Conservation (phyloP, 352 stramenopile species). For the Phytophthora quininea region DNA sequence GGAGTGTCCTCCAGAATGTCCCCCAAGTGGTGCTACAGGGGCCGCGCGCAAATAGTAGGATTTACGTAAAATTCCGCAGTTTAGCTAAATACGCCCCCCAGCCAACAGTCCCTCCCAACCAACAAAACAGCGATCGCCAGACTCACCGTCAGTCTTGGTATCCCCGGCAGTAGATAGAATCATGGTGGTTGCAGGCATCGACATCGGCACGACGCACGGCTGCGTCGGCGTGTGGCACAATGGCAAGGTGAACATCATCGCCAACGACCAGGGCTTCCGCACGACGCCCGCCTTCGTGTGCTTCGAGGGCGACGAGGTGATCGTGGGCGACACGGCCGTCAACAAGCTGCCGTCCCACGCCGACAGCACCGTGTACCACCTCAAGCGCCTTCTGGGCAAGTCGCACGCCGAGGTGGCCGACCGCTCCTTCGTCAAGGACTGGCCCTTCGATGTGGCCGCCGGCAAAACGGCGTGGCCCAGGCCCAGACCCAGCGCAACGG, state of each 20-base stretch:
- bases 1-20: neutral
- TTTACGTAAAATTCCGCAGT: neutral
- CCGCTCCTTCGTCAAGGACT: constrained; percentile 93
- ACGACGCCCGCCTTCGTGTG: constrained; percentile 98
- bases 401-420: constrained; percentile 70
- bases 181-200: constrained; percentile 93
- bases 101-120: neutral
- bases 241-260: constrained; percentile 97
- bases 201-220: constrained; percentile 97
- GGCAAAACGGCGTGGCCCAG: constrained; percentile 57
- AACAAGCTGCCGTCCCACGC: constrained; percentile 96
- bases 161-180: constrained; percentile 23
- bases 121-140: constrained; percentile 17
- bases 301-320: constrained; percentile 95
- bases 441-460: constrained; percentile 93
- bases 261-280: constrained; percentile 96
- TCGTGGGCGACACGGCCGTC: constrained; percentile 96
- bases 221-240: constrained; percentile 98
- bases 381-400: constrained; percentile 89
- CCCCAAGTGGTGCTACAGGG: neutral
- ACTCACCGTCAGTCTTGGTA: constrained; percentile 16
- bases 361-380: constrained; percentile 90
- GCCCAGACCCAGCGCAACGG: constrained; percentile 78
- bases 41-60: neutral
- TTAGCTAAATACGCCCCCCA: neutral